Percentiles rank a stretch among this genome's conserved stretches.
phyloP scores from a whole-genome alignment of 192 early-diverging fungal species.

The Globomyces pollinis-pini region DNA sequence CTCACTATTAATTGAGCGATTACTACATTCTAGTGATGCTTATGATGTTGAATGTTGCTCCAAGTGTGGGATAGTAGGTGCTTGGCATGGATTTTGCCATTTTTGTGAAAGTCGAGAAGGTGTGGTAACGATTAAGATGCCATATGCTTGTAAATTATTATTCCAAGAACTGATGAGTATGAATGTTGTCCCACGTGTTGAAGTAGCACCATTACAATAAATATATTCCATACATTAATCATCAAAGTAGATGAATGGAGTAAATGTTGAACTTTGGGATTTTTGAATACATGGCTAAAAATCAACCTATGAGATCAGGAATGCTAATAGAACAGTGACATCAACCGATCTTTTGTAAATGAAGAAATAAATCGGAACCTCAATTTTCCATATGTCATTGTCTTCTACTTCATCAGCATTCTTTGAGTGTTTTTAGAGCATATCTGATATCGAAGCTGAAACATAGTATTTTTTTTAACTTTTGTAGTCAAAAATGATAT shows the following conservation, averaged over 20 bases:
- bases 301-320: no score
- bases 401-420: no score
- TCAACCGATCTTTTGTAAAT: no score
- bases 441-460: no score
- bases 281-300: background rate
- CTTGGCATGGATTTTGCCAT: slow-evolving; percentile 74
- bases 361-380: no score
- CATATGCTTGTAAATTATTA: slow-evolving; percentile 93
- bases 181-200: slow-evolving; percentile 82
- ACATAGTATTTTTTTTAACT: no score
- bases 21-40: slow-evolving; percentile 86
- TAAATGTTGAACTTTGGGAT: background rate
- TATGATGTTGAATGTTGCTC: slow-evolving; percentile 91
- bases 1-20: slow-evolving; percentile 84
- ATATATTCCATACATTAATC: background rate
- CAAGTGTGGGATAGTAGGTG: slow-evolving; percentile 84
- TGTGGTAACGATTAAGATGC: slow-evolving; percentile 89
- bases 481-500: no score
- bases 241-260: background rate
- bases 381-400: no score
- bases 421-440: no score
- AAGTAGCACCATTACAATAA: slow-evolving; percentile 52
- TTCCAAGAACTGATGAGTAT: slow-evolving; percentile 97
- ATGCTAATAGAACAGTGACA: no score
- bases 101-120: slow-evolving; percentile 77